These are phyloP conservation scores for Wickerhamia fluorescens DNA, from an alignment of 805 yeast genomes.

Conservation along the genomic window DNA sequence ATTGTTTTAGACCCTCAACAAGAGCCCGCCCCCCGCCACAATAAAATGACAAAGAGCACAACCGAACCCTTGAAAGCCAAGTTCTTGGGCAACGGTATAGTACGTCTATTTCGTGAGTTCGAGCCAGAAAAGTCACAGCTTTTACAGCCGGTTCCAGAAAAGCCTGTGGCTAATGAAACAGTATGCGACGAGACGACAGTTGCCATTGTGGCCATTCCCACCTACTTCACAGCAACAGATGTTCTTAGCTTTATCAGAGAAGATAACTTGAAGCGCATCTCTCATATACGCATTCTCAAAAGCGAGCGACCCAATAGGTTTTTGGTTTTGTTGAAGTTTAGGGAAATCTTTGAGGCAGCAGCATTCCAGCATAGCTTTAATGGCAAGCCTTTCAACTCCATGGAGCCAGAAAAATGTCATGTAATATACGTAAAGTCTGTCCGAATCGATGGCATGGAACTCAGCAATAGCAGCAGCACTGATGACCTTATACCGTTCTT, in stretches of 20 bases:
- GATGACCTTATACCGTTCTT: conserved; percentile 52
- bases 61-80: conserved; percentile 53
- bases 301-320: conserved; percentile 63
- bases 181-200: conserved; percentile 59
- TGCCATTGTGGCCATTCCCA: conserved; percentile 79
- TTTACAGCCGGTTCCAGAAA: conserved; percentile 1
- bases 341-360: conserved; percentile 47
- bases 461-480: conserved; percentile 3
- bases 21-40: background rate
- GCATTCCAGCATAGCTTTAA: conserved; percentile 59
- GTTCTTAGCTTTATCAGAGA: conserved; percentile 76
- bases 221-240: conserved; percentile 81
- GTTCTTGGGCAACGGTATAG: conserved; percentile 66
- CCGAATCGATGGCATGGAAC: conserved; percentile 23
- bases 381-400: conserved; percentile 71
- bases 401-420: conserved; percentile 86
- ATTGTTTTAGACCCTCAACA: conserved; percentile 17
- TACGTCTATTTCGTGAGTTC: conserved; percentile 56
- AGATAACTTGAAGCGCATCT: conserved; percentile 42
- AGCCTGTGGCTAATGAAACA: conserved; percentile 5
- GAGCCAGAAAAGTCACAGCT: background rate
- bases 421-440: conserved; percentile 64
- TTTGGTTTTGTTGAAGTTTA: conserved; percentile 73
- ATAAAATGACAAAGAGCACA: conserved; percentile 2
- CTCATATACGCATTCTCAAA: conserved; percentile 68